Evolutionary conservation across 352 stramenopile genomes (phyloP), one percentile per base, ranked within the genome.

Genomic region (Lagenidium sp.): DNA sequence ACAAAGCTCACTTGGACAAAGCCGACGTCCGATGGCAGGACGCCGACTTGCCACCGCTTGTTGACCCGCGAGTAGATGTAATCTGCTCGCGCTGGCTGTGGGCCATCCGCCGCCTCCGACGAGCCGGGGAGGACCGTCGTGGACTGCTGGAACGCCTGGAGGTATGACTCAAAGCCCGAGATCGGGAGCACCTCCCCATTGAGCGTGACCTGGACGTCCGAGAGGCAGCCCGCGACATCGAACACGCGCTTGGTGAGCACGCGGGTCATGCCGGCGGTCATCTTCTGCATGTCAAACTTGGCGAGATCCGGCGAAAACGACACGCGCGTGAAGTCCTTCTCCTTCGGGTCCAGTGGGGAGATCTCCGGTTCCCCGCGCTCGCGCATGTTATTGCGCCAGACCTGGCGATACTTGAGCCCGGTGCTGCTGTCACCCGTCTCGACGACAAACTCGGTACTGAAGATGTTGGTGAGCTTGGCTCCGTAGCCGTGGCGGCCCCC

Each of bases 381-480:
- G 16, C 79, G 79, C 96, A 99, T 99, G 57, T 99, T 99, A 61
- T 99, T 86, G 26, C 73, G 65, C 69, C 96, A 99, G 4, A 88
- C 70, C 67, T 99, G 95, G 36, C 73, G 82, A 61, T 93, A 94
- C 34, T 53, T 57, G 50, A 88, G 51, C 0, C 94, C 90, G 10
- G 65, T 50, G 4, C 73, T 71, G 6, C 81, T 67, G 63, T 99
- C 97, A 4, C 92, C 76, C 32, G 97, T 99, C 65, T 99, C 97
- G 13, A 99, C 94, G 18, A 95, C 76, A 67, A 99, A 99, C 56
- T 98, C 70, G 4, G 64, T 96, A 46, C 89, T 98, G 66, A 99
- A 99, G 58, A 99, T 99, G 65, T 99, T 99, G 18, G 97, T 97
- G 22, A 99, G 73, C 63, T 99, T 98, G 21, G 92, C 94, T 12